Evolutionary conservation across 305 asterid genomes (phyloP).

Genomic region (Lippia alba): DNA sequence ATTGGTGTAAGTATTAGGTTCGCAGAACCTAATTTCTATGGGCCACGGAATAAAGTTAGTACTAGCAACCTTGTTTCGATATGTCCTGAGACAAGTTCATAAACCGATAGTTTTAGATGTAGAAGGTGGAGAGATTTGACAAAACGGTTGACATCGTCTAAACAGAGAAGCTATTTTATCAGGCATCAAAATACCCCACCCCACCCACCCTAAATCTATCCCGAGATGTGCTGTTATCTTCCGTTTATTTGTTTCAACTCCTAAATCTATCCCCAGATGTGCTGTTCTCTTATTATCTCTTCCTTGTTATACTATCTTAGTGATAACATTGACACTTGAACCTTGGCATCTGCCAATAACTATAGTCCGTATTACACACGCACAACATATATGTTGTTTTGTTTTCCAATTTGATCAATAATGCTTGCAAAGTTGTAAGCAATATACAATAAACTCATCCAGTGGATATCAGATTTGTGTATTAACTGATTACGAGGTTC

Average conservation of each 20-base stretch:
- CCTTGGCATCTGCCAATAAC: slow-evolving; percentile 7
- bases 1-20: slow-evolving; percentile 68
- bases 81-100: slow-evolving; percentile 64
- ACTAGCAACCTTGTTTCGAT: slow-evolving; percentile 89
- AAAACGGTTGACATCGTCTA: slow-evolving; percentile 25
- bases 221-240: slow-evolving; percentile 3
- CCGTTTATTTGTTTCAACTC: neutral
- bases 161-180: slow-evolving; percentile 13
- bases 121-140: slow-evolving; percentile 17
- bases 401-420: neutral
- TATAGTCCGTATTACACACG: neutral
- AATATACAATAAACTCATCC: slow-evolving; percentile 1
- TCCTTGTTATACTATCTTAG: neutral
- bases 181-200: too few species aligned
- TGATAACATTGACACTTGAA: neutral
- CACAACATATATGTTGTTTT: neutral
- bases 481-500: slow-evolving; percentile 10
- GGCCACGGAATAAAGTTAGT: slow-evolving; percentile 86
- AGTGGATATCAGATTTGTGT: neutral
- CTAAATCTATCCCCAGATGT: neutral
- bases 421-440: slow-evolving; percentile 4
- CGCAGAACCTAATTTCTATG: slow-evolving; percentile 87
- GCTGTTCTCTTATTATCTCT: neutral
- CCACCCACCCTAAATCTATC: neutral
- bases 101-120: slow-evolving; percentile 3